These are phyloP conservation scores for Silene noctiflora DNA, from an alignment of 179 eudicot genomes.

Conservation along the genomic window DNA sequence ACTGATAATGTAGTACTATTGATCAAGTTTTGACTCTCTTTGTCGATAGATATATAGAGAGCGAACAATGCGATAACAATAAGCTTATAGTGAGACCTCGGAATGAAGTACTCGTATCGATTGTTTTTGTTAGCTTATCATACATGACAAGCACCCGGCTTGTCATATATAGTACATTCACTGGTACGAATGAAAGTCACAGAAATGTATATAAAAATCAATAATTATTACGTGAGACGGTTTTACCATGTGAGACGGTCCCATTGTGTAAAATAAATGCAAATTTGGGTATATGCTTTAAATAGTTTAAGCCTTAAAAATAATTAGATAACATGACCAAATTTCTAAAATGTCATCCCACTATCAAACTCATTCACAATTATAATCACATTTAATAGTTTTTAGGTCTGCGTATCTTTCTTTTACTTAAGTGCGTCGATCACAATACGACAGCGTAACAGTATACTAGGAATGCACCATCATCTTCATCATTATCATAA, in stretches of 20 bases:
- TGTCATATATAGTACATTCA: conserved; percentile 22
- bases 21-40: background rate
- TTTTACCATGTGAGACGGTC: no score
- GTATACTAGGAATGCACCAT: conserved; percentile 23
- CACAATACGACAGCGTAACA: conserved; percentile 24
- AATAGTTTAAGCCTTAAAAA: background rate
- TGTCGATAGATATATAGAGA: background rate
- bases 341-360: conserved; percentile 25
- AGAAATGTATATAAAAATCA: background rate
- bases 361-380: conserved; percentile 20
- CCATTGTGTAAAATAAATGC: background rate
- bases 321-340: conserved; percentile 24
- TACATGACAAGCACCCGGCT: conserved; percentile 11
- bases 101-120: background rate
- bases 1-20: no score
- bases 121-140: conserved; percentile 1
- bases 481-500: conserved; percentile 14
- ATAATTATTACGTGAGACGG: no score
- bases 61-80: background rate
- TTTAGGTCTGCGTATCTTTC: conserved; percentile 26
- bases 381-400: conserved; percentile 7
- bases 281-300: background rate
- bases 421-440: conserved; percentile 25
- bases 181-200: conserved; percentile 15
- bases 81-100: background rate